Evolutionary conservation across 768 basidiomycete genomes (phyloP).

Genomic region (Hebeloma cylindrosporum): DNA sequence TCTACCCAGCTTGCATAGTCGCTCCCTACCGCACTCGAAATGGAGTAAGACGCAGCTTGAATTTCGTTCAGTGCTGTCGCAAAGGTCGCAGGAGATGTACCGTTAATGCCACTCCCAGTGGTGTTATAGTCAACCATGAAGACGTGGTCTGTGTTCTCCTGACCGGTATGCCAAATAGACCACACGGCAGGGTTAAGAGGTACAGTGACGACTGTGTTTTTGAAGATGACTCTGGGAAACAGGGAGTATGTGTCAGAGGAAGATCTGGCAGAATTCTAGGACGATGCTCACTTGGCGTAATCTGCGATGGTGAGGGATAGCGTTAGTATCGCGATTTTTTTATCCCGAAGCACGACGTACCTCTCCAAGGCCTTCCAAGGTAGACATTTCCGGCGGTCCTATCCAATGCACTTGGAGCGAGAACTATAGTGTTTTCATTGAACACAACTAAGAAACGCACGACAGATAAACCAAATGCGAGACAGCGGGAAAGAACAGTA

Average conservation of each 20-base stretch:
- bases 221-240: conserved; percentile 45
- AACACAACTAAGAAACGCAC: conserved; percentile 35
- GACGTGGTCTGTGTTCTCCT: conserved; percentile 41
- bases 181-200: conserved; percentile 44
- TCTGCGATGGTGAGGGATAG: conserved; percentile 23
- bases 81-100: conserved; percentile 39
- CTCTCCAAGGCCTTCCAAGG: conserved; percentile 50
- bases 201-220: conserved; percentile 42
- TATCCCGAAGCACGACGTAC: conserved; percentile 24
- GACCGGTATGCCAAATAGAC: conserved; percentile 44
- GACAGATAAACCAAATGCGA: neutral
- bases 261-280: neutral
- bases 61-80: conserved; percentile 36
- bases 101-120: conserved; percentile 38
- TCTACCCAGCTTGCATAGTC: conserved; percentile 50
- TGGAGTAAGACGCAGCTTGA: conserved; percentile 38
- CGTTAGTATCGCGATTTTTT: neutral
- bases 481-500: neutral
- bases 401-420: conserved; percentile 39
- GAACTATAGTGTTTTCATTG: conserved; percentile 43
- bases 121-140: conserved; percentile 48
- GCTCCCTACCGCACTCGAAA: conserved; percentile 46
- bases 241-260: conserved; percentile 1
- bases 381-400: conserved; percentile 37
- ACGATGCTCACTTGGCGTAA: conserved; percentile 40